Percentiles rank a stretch among this genome's conserved stretches.
These are phyloP conservation scores for Ananas comosus DNA, from an alignment of 176 grass and related monocot species.

Conservation along the genomic window DNA sequence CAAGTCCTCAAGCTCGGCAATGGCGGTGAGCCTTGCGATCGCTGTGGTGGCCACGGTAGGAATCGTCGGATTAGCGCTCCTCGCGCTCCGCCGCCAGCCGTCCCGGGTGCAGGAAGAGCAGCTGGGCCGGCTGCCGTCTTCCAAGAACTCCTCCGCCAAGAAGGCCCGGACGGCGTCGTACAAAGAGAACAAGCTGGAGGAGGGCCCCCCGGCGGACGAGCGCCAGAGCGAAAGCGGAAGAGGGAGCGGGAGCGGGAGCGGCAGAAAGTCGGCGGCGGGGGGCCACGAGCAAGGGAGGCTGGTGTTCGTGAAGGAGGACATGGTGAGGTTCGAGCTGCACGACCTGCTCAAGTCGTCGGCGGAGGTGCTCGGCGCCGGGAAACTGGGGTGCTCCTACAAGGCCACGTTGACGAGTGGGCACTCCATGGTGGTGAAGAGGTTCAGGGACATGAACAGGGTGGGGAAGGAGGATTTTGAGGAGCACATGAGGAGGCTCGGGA, in stretches of 20 bases:
- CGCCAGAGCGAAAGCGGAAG: constrained; percentile 3
- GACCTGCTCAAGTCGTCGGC: constrained; percentile 85
- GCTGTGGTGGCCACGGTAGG: constrained; percentile 29
- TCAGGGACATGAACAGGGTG: constrained; percentile 90
- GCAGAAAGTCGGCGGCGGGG: constrained; percentile 8
- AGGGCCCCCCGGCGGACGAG: background rate
- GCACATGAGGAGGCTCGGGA: constrained; percentile 88
- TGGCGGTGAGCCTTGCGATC: constrained; percentile 11
- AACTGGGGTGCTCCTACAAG: constrained; percentile 73
- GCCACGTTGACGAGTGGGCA: constrained; percentile 41
- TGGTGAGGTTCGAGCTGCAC: constrained; percentile 53
- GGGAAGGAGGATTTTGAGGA: constrained; percentile 83
- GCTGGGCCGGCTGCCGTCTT: constrained; percentile 5
- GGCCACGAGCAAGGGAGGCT: constrained; percentile 45
- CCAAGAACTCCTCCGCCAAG: constrained; percentile 1
- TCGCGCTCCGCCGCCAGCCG: constrained; percentile 19
- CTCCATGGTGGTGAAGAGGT: constrained; percentile 79
- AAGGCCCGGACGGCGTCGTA: constrained; percentile 2
- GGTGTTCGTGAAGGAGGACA: constrained; percentile 56
- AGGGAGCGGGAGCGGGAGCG: constrained; percentile 6
- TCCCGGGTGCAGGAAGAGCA: constrained; percentile 16
- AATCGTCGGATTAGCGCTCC: constrained; percentile 20
- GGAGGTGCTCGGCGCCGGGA: constrained; percentile 65
- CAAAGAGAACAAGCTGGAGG: constrained; percentile 2
- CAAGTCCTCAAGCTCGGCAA: background rate